Percentiles rank a stretch among this genome's conserved stretches.
Conservation (phyloP, 2,329 filamentous ascomycete species). For the Ceratocystis destructans region DNA sequence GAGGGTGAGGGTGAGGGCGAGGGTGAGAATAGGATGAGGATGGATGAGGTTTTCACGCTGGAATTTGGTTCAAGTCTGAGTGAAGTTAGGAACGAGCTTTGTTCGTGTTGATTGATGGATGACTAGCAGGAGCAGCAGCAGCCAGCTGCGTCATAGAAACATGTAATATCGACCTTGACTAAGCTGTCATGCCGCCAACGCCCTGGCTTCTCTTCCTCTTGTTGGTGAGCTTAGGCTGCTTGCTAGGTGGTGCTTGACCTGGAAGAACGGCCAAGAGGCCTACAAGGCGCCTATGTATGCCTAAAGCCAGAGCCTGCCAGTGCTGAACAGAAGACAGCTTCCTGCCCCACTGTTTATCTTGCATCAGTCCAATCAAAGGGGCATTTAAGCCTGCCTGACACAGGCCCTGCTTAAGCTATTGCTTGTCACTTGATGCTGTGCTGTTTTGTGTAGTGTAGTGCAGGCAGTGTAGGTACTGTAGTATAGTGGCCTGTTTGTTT, state of each 20-base stretch:
- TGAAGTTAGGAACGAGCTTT: no score
- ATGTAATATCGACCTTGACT: background rate
- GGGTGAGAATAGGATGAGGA: no score
- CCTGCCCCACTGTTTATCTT: background rate
- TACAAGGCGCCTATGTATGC: background rate
- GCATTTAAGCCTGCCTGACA: background rate
- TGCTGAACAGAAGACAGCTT: background rate
- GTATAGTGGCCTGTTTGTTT: conserved; percentile 3
- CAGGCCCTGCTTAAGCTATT: background rate
- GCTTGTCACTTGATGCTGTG: background rate
- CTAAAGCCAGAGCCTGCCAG: background rate
- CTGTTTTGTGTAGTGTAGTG: background rate
- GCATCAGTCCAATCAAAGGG: background rate
- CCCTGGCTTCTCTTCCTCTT: no score
- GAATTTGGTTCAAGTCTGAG: no score
- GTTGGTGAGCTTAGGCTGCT: background rate
- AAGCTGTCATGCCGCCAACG: background rate
- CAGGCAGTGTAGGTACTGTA: background rate
- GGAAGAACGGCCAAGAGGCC: background rate
- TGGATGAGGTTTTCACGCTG: no score
- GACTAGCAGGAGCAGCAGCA: no score
- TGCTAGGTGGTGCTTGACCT: background rate
- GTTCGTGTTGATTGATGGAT: no score
- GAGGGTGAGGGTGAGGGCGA: background rate
- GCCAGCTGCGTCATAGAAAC: background rate